Percentiles rank a stretch among this genome's conserved stretches.
These are phyloP conservation scores for Alternaria infectoria DNA, from an alignment of 2,329 filamentous ascomycete species.

Conservation along the genomic window DNA sequence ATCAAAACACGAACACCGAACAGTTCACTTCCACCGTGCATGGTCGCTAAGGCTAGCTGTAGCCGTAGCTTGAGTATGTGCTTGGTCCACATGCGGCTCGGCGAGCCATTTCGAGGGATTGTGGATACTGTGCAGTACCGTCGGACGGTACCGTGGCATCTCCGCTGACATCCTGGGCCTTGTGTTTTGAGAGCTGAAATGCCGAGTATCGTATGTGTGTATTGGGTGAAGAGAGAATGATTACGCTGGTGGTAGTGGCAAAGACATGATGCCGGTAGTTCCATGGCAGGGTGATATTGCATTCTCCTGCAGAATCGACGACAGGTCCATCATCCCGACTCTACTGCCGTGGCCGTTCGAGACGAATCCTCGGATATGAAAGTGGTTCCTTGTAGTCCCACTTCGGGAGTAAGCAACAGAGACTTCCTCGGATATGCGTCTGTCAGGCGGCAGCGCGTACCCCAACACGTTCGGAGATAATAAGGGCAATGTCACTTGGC, in stretches of 20 bases:
- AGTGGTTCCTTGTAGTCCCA: neutral
- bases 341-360: neutral
- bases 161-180: neutral
- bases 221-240: neutral
- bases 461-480: neutral
- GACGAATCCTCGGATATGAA: neutral
- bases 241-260: neutral
- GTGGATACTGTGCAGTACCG: neutral
- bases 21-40: neutral
- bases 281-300: neutral
- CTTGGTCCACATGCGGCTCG: conserved; percentile 1
- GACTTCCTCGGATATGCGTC: neutral
- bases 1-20: neutral
- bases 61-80: neutral
- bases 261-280: neutral
- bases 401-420: neutral
- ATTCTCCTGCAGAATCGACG: neutral
- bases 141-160: conserved; percentile 1
- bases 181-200: neutral
- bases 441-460: neutral
- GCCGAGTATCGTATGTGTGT: neutral
- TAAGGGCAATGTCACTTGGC: conserved; percentile 1
- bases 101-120: neutral
- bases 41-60: neutral
- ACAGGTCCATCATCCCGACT: neutral